Evolutionary conservation across 2,329 filamentous ascomycete species (phyloP).

Genomic region (Colletotrichum spinosum): DNA sequence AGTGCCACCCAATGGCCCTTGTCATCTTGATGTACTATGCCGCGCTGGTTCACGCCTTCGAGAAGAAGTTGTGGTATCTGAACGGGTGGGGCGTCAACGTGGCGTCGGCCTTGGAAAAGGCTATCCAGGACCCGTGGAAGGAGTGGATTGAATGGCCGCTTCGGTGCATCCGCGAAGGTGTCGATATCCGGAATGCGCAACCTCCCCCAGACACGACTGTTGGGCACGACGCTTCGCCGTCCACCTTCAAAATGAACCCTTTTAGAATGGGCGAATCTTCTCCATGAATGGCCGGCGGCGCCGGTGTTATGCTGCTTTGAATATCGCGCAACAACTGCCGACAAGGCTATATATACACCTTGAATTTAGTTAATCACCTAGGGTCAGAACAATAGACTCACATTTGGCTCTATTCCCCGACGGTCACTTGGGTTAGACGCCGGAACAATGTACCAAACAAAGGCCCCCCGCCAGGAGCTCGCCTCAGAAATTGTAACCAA

Average conservation of each 20-base stretch:
- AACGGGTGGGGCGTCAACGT: slow-evolving; percentile 26
- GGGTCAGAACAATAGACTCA: too few relatives aligned
- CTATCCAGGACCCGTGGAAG: slow-evolving; percentile 34
- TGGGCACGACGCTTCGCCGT: slow-evolving; percentile 4
- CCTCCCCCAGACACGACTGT: slow-evolving; percentile 1
- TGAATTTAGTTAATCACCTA: too few relatives aligned
- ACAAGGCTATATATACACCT: too few relatives aligned
- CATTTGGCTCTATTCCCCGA: too few relatives aligned
- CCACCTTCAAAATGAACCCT: slow-evolving; percentile 13
- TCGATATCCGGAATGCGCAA: slow-evolving; percentile 23
- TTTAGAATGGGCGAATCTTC: slow-evolving; percentile 20
- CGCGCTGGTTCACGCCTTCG: slow-evolving; percentile 31
- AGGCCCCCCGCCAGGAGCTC: too few relatives aligned
- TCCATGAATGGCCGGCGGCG: background rate
- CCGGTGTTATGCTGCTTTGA: too few relatives aligned
- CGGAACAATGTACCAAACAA: too few relatives aligned
- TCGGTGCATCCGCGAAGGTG: slow-evolving; percentile 27
- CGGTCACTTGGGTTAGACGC: too few relatives aligned
- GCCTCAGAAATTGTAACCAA: too few relatives aligned
- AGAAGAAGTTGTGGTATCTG: slow-evolving; percentile 36
- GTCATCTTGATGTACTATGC: slow-evolving; percentile 40
- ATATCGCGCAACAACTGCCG: background rate
- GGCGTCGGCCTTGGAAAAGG: slow-evolving; percentile 21
- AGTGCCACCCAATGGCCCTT: slow-evolving; percentile 37
- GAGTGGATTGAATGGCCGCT: slow-evolving; percentile 35